Evolutionary conservation across 108 stramenopile species (phyloP).

Genomic region (Nannochloropsis salina): DNA sequence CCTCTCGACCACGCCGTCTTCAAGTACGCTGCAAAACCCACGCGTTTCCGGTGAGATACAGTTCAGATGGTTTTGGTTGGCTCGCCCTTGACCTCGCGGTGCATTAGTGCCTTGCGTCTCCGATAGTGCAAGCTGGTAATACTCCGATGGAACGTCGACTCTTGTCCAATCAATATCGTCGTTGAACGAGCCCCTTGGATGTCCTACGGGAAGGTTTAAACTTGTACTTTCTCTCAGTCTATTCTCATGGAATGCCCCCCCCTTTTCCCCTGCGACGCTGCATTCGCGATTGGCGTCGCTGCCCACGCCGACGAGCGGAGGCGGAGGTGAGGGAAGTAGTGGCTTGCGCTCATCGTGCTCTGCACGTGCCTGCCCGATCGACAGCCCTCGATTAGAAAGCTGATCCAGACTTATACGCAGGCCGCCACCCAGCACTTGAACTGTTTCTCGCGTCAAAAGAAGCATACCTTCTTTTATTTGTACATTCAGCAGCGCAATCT

Average conservation of each 20-base stretch:
- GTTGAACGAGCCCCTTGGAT: background rate
- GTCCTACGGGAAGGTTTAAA: too few relatives aligned
- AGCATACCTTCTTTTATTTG: constrained; percentile 7
- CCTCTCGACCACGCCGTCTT: too few relatives aligned
- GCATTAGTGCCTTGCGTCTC: background rate
- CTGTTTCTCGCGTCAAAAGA: background rate
- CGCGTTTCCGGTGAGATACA: too few relatives aligned
- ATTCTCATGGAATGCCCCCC: background rate
- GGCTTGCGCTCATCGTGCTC: too few relatives aligned
- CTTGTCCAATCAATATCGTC: background rate
- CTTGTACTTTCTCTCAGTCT: too few relatives aligned
- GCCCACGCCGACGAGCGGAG: constrained; percentile 10
- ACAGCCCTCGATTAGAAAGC: too few relatives aligned
- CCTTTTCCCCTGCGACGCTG: background rate
- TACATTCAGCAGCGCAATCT: background rate
- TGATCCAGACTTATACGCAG: too few relatives aligned
- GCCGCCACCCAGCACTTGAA: background rate
- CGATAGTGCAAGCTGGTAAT: background rate
- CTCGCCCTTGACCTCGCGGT: background rate
- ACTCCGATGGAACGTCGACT: constrained; percentile 8
- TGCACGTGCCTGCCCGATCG: too few relatives aligned
- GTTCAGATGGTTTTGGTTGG: background rate
- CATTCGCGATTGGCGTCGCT: background rate
- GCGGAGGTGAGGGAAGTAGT: background rate
- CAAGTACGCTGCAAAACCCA: too few relatives aligned